Evolutionary conservation across 23 red algal genomes (phyloP).

Genomic region (Gracilaria vermiculophylla): DNA sequence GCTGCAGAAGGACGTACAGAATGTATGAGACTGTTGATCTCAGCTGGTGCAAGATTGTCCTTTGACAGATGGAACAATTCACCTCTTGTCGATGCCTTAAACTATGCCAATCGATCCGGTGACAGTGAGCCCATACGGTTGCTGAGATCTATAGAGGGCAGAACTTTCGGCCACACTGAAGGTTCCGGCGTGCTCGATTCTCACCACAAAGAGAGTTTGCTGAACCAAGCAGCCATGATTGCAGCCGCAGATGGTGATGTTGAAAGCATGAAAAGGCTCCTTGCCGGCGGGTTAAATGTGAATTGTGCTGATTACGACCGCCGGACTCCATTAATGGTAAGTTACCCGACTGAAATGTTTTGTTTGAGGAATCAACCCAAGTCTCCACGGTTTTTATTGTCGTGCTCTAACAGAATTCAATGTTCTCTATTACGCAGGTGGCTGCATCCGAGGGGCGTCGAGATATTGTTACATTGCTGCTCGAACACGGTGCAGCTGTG

Average conservation of each 20-base stretch:
- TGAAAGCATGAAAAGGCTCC: constrained; percentile 4
- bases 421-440: constrained; percentile 14
- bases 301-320: constrained; percentile 81
- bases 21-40: constrained; percentile 40
- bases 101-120: constrained; percentile 42
- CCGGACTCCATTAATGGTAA: constrained; percentile 72
- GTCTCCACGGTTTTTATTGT: not conserved
- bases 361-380: too few relatives aligned
- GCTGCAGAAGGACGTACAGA: constrained; percentile 83
- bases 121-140: constrained; percentile 57
- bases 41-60: constrained; percentile 31
- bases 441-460: constrained; percentile 75
- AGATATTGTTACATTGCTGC: constrained; percentile 66
- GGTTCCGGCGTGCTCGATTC: not conserved
- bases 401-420: not conserved
- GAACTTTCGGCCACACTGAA: not conserved
- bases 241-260: constrained; percentile 55
- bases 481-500: constrained; percentile 46
- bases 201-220: not conserved
- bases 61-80: constrained; percentile 86
- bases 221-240: constrained; percentile 42
- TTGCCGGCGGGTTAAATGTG: constrained; percentile 50
- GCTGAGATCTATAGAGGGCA: constrained; percentile 40
- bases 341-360: not conserved
- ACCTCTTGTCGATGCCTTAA: constrained; percentile 80